phyloP scores from a whole-genome alignment of 1,284 basidiomycete species.

The Fomitopsis palustris region DNA sequence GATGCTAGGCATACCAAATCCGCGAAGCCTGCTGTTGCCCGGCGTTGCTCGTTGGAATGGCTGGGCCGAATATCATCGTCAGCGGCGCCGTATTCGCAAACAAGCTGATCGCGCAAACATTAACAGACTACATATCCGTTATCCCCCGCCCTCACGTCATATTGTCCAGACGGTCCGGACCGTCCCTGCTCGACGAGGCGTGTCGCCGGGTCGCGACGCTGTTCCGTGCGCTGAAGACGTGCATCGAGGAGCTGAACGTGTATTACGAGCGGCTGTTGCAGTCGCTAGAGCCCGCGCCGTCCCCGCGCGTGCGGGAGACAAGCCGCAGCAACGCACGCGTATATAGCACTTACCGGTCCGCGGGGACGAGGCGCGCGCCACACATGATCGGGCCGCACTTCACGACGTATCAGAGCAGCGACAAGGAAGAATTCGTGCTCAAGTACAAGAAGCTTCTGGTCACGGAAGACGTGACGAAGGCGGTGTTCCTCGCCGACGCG shows the following conservation, averaged over 20 bases:
- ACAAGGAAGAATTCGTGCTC: background rate
- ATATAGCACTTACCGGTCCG: background rate
- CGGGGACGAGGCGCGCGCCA: background rate
- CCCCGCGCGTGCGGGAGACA: background rate
- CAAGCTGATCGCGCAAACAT: slow-evolving; percentile 5
- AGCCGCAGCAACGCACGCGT: background rate
- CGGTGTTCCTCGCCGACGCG: slow-evolving; percentile 8
- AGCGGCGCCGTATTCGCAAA: slow-evolving; percentile 14
- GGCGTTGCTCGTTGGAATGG: slow-evolving; percentile 6
- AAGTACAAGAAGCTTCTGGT: slow-evolving; percentile 6
- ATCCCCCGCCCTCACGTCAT: background rate
- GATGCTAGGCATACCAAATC: slow-evolving; percentile 2
- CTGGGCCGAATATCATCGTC: slow-evolving; percentile 11
- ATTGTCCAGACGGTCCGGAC: no score
- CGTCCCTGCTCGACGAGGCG: background rate
- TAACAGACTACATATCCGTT: slow-evolving; percentile 7
- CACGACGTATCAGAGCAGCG: background rate
- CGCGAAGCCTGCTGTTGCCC: slow-evolving; percentile 11
- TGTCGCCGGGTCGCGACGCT: background rate
- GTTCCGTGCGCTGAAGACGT: background rate
- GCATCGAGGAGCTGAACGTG: background rate
- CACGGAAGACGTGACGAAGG: background rate
- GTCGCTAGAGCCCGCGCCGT: background rate
- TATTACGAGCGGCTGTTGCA: background rate
- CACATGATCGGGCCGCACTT: slow-evolving; percentile 9